These are phyloP conservation scores for Solanum infundibuliforme DNA, from an alignment of 257 asterid species.

Conservation along the genomic window DNA sequence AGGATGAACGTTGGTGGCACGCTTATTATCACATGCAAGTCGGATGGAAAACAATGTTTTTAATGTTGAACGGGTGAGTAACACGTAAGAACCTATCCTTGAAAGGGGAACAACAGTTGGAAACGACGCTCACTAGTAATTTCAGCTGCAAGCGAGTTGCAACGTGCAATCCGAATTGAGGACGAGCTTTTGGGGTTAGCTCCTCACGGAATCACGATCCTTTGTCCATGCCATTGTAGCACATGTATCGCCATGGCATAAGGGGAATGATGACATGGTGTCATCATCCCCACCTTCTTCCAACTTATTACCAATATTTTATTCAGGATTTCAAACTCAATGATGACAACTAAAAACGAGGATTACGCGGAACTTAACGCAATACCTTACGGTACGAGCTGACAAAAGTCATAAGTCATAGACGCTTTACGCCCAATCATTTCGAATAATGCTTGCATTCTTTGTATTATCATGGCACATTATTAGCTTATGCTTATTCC, in stretches of 20 bases:
- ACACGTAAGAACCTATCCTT: not conserved
- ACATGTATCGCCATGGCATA: too few species aligned
- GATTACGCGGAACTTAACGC: not conserved
- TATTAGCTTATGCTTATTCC: not conserved
- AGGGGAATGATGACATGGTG: too few species aligned
- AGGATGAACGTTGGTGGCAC: not conserved
- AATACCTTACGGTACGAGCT: not conserved
- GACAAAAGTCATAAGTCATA: too few species aligned
- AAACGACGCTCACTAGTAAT: not conserved
- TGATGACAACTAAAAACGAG: not conserved
- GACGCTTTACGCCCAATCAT: not conserved
- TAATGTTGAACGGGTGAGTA: not conserved
- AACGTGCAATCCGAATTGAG: not conserved
- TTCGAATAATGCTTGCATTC: not conserved
- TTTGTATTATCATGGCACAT: fast-evolving
- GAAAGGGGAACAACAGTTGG: not conserved
- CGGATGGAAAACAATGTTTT: not conserved
- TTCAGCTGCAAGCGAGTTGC: not conserved
- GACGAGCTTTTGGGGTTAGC: not conserved
- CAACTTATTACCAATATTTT: not conserved
- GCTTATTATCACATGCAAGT: not conserved
- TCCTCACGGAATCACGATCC: not conserved
- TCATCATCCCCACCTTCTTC: not conserved
- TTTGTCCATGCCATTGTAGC: too few species aligned
- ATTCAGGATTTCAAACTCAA: not conserved